A percentile compares a stretch with the other conserved stretches of the same genome.
Evolutionary conservation across 2,329 filamentous ascomycete species (phyloP).

Genomic region (Botrytis pseudocinerea): DNA sequence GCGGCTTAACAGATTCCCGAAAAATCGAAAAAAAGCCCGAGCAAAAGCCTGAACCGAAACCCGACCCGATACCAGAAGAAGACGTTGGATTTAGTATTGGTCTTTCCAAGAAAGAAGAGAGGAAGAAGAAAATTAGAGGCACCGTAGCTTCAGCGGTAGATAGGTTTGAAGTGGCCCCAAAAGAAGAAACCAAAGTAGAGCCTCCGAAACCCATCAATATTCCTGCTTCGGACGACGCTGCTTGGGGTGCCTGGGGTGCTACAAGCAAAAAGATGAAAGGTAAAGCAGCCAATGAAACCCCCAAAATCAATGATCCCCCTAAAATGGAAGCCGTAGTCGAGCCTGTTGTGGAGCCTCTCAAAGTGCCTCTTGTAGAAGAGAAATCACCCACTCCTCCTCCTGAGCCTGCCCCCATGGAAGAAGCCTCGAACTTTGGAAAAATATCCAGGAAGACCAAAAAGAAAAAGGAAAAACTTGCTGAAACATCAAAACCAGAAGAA

Average conservation of each 20-base stretch:
- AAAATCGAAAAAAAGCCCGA: constrained; percentile 3
- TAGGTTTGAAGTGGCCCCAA: constrained; percentile 25
- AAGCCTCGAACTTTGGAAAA: constrained; percentile 43
- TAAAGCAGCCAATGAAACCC: constrained; percentile 37
- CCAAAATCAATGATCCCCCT: constrained; percentile 21
- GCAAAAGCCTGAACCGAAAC: constrained; percentile 39
- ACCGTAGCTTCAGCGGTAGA: constrained; percentile 27
- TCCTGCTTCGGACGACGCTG: constrained; percentile 47
- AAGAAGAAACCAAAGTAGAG: constrained; percentile 35
- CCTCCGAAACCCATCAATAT: constrained; percentile 34
- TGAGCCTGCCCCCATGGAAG: constrained; percentile 10
- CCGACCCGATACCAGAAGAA: constrained; percentile 37
- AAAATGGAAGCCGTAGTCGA: constrained; percentile 29
- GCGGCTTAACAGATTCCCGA: constrained; percentile 32
- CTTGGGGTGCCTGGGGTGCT: constrained; percentile 53
- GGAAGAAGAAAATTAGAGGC: constrained; percentile 45
- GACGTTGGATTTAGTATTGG: constrained; percentile 41
- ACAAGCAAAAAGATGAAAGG: constrained; percentile 50
- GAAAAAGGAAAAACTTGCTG: constrained; percentile 40
- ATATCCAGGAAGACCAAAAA: constrained; percentile 54
- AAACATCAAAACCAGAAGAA: constrained; percentile 38
- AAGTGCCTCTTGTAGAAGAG: constrained; percentile 39
- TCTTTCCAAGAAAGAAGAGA: constrained; percentile 48
- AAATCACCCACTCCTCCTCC: constrained; percentile 6
- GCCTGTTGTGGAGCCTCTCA: constrained; percentile 46